Base-by-base conservation (phyloP, 331 rosid species). In the Rhamnella rubrinervis region DNA sequence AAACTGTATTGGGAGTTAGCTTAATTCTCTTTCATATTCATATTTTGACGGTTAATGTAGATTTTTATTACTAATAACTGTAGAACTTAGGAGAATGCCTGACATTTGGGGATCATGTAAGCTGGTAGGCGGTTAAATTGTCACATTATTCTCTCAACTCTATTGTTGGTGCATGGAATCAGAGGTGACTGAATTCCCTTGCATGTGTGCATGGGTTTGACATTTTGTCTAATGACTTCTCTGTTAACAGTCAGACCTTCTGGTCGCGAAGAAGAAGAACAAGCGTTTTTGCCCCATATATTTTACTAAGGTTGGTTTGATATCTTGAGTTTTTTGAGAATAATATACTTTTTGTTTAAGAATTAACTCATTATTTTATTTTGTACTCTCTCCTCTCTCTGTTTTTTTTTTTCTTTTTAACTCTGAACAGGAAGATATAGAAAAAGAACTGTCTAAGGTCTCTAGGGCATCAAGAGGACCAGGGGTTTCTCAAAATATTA, bases 251-350 rank as follows among this genome's bases (percentile, higher is more conserved):
- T 93, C 98, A 0, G 97, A 93, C 73, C 96, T 90, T 75, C 81
- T 93, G 88, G 86, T 88, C 75, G 83, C 86, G 82, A 93, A 88
- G 85, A 93, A 80, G 89, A 90, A 81, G 82, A 90, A 86, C 77
- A 93, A 81, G 84, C 96, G 98, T 71, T 93, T 90, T 75, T 93
- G 96, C 78, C 98, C 98, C 60, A 80, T 90, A 46, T 93, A 90
- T 75, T 93, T 93, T 83, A 77, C 92, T 18, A 93, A 84, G 98
- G 97, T 90, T 72, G 46, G 91, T 82, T 84, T 66, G 17, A 63
- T 55, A 39, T 56, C 46, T 71, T 40, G 70, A 61, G 78, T 61
- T 80, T 64, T 41, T 37, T 12, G 2, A 26, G 26, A 21, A 59
- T 51, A 19, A 5, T 14, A 46, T 11, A 19, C 40, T 63, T 57